Percentiles rank a stretch among this genome's conserved stretches.
Conservation (phyloP, 1,139 yeast genomes). For the Nakaseomyces kungkrabaensis region DNA sequence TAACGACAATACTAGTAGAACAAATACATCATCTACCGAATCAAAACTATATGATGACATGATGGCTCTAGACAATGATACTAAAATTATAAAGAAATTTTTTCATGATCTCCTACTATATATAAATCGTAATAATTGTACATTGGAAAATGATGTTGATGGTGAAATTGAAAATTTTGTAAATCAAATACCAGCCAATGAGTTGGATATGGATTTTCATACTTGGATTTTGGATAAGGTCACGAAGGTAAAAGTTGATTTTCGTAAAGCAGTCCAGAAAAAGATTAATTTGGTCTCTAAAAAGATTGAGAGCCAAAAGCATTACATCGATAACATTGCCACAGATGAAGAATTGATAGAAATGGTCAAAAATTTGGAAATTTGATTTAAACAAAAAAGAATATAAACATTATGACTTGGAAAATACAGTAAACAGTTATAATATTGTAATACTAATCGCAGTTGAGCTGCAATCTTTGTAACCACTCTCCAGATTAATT, state of each 20-base stretch:
- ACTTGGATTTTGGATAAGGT: conserved; percentile 50
- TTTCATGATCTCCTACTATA: conserved; percentile 21
- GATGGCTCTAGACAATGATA: conserved; percentile 9
- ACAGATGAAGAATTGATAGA: conserved; percentile 14
- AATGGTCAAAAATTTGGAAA: background rate
- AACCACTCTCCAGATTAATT: background rate
- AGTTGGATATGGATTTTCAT: conserved; percentile 56
- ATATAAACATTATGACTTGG: background rate
- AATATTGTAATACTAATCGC: background rate
- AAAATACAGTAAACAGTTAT: background rate
- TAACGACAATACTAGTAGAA: background rate
- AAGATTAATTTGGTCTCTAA: conserved; percentile 33
- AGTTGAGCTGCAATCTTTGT: background rate
- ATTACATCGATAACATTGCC: conserved; percentile 9
- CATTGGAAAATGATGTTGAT: conserved; percentile 46
- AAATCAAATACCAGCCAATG: conserved; percentile 59
- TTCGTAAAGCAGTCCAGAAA: conserved; percentile 35
- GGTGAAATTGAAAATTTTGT: conserved; percentile 57
- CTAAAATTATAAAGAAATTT: conserved; percentile 14
- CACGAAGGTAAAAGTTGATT: conserved; percentile 37
- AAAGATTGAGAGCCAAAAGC: conserved; percentile 11
- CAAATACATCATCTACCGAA: background rate
- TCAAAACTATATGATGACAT: background rate
- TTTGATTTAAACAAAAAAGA: background rate
- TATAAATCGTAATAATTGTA: conserved; percentile 21